Evolutionary conservation across 2,329 filamentous ascomycete genomes (phyloP), one percentile per base, ranked within the genome.

Genomic region (Neofusicoccum umdonicola): DNA sequence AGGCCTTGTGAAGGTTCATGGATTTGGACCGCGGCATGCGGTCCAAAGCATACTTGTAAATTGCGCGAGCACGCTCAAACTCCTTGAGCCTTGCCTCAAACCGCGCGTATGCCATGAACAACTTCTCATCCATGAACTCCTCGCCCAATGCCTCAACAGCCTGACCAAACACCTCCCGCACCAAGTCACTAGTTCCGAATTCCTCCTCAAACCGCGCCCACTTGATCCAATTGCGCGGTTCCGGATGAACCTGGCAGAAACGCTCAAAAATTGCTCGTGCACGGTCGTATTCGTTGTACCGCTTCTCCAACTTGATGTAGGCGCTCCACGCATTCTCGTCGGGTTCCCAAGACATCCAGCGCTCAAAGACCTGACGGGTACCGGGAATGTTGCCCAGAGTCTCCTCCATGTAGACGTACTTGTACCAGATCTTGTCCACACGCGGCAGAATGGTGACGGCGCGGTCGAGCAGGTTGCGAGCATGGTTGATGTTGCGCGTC

Each of bases 401-500:
- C 84, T 99, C 95, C 81, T 98, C 94, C 90, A 97, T 96, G 77
- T 96, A 97, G 31, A 96, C 92, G 82, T 97, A 99, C 77, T 98
- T 98, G 83, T 97, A 99, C 95, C 95, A 99, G 39, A 99, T 82
- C 83, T 98, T 98, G 76, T 98, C 93, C 45, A 98, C 87, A 65
- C 95, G 85, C 4, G 95, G 95, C 44, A 97, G 82, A 64, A 96
- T 91, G 0, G 93, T 93, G 62, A 98, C 92, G n/a, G 95, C 93
- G 63, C 95, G 89, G 76, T 99, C 95, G 61, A 99, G 86, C 60
- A 99, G 80, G 76, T 99, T 99, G 65, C 95, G 85, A 39, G 95
- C 93, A 84, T 98, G 94, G 76, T 97, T 97, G 82, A 99, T 97
- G 76, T 97, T 97, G 69, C 93, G 84, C 67, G 84, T 89, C 80